These are phyloP conservation scores for Colletotrichum brevisporum DNA, from an alignment of 2,329 filamentous ascomycete genomes.

Conservation along the genomic window DNA sequence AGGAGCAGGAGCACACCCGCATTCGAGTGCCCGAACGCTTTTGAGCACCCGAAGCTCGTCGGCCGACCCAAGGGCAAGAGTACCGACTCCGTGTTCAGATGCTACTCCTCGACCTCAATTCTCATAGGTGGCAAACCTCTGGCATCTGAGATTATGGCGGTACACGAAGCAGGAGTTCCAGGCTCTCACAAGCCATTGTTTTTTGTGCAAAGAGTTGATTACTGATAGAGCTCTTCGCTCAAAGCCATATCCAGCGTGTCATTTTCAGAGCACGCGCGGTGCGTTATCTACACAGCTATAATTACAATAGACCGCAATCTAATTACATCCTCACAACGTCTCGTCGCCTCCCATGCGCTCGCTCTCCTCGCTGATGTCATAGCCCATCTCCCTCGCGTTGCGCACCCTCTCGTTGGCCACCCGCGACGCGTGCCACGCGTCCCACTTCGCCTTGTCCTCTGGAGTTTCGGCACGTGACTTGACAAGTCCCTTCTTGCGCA, in stretches of 20 bases:
- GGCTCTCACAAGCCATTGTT: background rate
- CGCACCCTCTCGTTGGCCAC: slow-evolving; percentile 57
- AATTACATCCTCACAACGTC: slow-evolving; percentile 39
- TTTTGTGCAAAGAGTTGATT: slow-evolving; percentile 1
- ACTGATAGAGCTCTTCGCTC: slow-evolving; percentile 4
- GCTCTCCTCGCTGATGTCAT: slow-evolving; percentile 52
- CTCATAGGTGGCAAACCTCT: too few species aligned
- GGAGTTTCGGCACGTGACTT: slow-evolving; percentile 53
- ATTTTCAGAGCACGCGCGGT: background rate
- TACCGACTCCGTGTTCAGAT: too few species aligned
- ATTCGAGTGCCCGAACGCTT: too few species aligned
- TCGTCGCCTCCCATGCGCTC: slow-evolving; percentile 54
- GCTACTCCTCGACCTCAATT: too few species aligned
- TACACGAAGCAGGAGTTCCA: background rate
- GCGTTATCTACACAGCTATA: slow-evolving; percentile 21
- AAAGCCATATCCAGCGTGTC: slow-evolving; percentile 31
- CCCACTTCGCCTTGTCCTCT: slow-evolving; percentile 59
- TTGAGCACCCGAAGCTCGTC: too few species aligned
- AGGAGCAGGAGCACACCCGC: too few species aligned
- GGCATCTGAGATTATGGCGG: too few species aligned
- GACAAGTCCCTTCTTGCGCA: slow-evolving; percentile 62
- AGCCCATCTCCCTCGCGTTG: slow-evolving; percentile 57
- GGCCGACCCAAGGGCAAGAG: too few species aligned
- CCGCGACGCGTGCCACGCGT: slow-evolving; percentile 60
- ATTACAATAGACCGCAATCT: slow-evolving; percentile 5